These are phyloP conservation scores for Chlamydomonas sp. DNA, from an alignment of 139 green algal species.

Conservation along the genomic window DNA sequence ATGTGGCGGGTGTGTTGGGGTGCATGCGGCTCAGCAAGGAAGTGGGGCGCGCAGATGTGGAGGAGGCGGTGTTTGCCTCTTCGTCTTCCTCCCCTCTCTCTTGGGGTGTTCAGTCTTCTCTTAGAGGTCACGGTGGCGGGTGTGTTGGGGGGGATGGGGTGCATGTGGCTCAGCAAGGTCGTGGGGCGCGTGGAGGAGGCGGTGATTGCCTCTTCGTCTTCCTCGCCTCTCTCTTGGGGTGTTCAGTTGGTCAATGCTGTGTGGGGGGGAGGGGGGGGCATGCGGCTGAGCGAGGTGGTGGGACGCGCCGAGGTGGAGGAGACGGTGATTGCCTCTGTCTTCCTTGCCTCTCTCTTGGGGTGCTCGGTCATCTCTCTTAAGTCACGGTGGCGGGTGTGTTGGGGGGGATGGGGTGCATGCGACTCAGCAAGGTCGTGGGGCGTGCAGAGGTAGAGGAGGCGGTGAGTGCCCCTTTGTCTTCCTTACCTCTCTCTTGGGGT, in stretches of 20 bases:
- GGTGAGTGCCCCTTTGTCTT: background rate
- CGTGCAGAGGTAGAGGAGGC: conserved; percentile 61
- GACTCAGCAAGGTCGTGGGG: conserved; percentile 39
- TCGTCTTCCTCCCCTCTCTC: too few relatives aligned
- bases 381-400: conserved; percentile 29
- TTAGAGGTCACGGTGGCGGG: too few relatives aligned
- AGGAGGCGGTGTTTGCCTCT: too few relatives aligned
- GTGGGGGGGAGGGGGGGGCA: conserved; percentile 34
- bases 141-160: too few relatives aligned
- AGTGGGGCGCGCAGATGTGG: background rate
- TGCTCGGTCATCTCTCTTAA: background rate
- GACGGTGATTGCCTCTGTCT: conserved; percentile 23
- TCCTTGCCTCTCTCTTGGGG: too few relatives aligned
- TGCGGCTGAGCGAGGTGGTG: conserved; percentile 56
- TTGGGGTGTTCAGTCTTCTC: too few relatives aligned
- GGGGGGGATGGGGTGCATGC: conserved; percentile 78
- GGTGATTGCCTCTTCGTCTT: background rate
- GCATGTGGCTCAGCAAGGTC: too few relatives aligned
- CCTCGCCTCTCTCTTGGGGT: too few relatives aligned
- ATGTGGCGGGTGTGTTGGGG: background rate
- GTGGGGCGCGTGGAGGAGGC: too few relatives aligned
- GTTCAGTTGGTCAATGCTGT: too few relatives aligned
- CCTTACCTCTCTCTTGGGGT: too few relatives aligned
- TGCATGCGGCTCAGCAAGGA: background rate
- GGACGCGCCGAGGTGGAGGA: conserved; percentile 53